Evolutionary conservation across 208 protist genomes (phyloP).

Genomic region (Wallacemonas sp.): DNA sequence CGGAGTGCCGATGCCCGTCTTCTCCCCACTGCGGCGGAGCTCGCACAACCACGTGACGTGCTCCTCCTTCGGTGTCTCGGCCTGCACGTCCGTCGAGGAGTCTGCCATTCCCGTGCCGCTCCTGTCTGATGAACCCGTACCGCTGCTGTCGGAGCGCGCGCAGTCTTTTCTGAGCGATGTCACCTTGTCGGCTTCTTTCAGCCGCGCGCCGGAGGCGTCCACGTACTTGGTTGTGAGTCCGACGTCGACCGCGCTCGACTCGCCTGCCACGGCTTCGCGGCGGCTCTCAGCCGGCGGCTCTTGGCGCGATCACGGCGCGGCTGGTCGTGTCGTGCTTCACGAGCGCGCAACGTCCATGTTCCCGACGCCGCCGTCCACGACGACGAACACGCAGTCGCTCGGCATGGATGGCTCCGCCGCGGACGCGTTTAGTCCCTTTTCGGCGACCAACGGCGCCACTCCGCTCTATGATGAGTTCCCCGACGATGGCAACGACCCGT

Average conservation of each 20-base stretch:
- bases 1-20: too few relatives aligned
- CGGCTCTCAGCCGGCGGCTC: neutral
- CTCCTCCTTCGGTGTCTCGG: neutral
- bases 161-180: neutral
- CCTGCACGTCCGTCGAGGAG: neutral
- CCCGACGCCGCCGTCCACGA: constrained; percentile 15
- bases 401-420: constrained; percentile 3
- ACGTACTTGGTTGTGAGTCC: constrained; percentile 7
- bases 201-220: neutral
- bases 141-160: neutral
- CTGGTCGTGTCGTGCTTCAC: too few relatives aligned
- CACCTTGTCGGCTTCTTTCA: neutral
- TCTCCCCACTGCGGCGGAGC: too few relatives aligned
- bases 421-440: constrained; percentile 13
- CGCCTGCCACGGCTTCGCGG: neutral
- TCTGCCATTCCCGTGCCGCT: neutral
- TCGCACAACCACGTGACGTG: neutral
- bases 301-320: too few relatives aligned
- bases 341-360: constrained; percentile 1
- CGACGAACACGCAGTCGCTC: constrained; percentile 11
- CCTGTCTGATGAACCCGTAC: neutral
- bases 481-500: neutral
- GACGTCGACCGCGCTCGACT: neutral
- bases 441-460: neutral
- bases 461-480: neutral